phyloP scores from a whole-genome alignment of 2,329 filamentous ascomycete genomes.

The Alternaria sp. region DNA sequence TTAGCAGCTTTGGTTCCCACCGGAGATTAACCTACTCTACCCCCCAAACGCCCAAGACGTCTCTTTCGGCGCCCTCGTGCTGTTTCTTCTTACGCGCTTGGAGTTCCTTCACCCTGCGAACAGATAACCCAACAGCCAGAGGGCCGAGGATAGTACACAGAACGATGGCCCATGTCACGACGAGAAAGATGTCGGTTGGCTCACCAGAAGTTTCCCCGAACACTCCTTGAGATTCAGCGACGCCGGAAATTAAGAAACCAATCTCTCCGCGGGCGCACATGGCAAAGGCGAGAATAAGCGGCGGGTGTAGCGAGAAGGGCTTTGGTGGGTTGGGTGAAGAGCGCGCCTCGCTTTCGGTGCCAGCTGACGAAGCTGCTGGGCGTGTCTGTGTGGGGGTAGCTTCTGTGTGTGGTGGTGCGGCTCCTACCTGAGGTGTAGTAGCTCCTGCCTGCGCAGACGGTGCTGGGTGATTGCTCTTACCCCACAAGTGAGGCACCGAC shows the following conservation, averaged over 20 bases:
- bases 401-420: neutral
- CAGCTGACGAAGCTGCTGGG: neutral
- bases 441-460: conserved; percentile 1
- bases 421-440: neutral
- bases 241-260: conserved; percentile 75
- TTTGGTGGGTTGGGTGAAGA: conserved; percentile 48
- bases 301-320: conserved; percentile 71
- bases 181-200: conserved; percentile 59
- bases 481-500: conserved; percentile 35
- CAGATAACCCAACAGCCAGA: conserved; percentile 59
- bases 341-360: conserved; percentile 16
- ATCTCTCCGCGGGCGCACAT: conserved; percentile 86
- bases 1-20: neutral
- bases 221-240: conserved; percentile 66
- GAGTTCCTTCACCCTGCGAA: conserved; percentile 56
- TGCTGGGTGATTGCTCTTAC: conserved; percentile 21
- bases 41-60: conserved; percentile 58
- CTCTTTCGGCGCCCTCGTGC: conserved; percentile 45
- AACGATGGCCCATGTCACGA: conserved; percentile 65
- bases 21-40: conserved; percentile 34
- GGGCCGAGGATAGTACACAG: conserved; percentile 66
- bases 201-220: conserved; percentile 43
- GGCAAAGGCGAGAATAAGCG: conserved; percentile 69
- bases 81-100: conserved; percentile 43
- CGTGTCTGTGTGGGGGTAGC: neutral